These are phyloP conservation scores for Podila clonocystis DNA, from an alignment of 192 early-diverging fungal genomes.

Conservation along the genomic window DNA sequence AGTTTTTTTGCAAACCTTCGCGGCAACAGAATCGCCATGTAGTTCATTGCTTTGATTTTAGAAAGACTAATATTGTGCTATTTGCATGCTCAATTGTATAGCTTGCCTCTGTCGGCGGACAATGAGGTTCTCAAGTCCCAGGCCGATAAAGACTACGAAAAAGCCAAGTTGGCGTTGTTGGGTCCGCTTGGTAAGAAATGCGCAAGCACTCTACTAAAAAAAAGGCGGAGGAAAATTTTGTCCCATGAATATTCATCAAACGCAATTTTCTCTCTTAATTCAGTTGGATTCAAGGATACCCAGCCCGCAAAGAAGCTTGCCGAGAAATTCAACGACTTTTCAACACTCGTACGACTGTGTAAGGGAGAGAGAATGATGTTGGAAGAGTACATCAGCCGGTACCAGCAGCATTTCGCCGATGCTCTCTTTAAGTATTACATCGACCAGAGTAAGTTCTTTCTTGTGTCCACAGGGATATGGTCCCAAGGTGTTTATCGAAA, in stretches of 20 bases:
- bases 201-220: too few relatives aligned
- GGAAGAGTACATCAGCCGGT: conserved; percentile 22
- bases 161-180: conserved; percentile 16
- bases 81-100: neutral
- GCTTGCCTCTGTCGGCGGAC: conserved; percentile 5
- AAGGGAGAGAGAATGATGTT: conserved; percentile 6
- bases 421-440: conserved; percentile 47
- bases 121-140: conserved; percentile 13
- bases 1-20: neutral
- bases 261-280: neutral
- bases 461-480: too few relatives aligned
- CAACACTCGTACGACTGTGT: conserved; percentile 32
- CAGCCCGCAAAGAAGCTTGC: conserved; percentile 25
- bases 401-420: conserved; percentile 46
- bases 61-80: neutral
- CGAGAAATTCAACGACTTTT: conserved; percentile 40
- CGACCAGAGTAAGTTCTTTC: conserved; percentile 20
- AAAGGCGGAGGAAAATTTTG: too few relatives aligned
- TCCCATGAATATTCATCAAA: too few relatives aligned
- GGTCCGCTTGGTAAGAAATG: conserved; percentile 17
- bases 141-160: conserved; percentile 16
- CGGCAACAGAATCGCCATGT: neutral
- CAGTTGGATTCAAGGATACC: conserved; percentile 25
- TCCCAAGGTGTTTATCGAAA: neutral
- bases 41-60: too few relatives aligned